A percentile compares a stretch with the other conserved stretches of the same genome.
Conservation (phyloP, 176 grass and related monocot genomes). For the Bolboschoenus planiculmis region DNA sequence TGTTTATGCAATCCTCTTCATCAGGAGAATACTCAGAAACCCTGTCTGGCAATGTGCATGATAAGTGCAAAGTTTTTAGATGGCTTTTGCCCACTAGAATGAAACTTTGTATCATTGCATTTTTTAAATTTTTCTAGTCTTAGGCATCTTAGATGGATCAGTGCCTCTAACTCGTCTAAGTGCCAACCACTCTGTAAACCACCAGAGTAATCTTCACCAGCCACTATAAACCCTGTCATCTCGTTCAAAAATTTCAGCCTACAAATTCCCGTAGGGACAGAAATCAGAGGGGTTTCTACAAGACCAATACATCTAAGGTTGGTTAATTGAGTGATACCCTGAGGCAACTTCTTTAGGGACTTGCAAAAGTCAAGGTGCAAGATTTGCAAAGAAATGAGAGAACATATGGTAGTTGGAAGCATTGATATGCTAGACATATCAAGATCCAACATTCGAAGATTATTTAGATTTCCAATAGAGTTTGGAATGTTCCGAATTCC, state of each 20-base stretch:
- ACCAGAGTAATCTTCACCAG: not conserved
- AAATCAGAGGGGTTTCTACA: not conserved
- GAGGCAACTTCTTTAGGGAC: not conserved
- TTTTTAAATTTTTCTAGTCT: conserved; percentile 7
- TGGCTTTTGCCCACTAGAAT: not conserved
- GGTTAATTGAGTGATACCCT: conserved; percentile 6
- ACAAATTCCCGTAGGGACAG: conserved; percentile 25
- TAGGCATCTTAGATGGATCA: conserved; percentile 13
- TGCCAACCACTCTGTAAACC: conserved; percentile 13
- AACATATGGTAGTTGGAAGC: conserved; percentile 15
- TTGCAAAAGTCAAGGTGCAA: not conserved
- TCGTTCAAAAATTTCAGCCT: conserved; percentile 13
- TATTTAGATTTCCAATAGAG: conserved; percentile 16
- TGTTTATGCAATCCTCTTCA: not conserved
- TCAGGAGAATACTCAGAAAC: not conserved
- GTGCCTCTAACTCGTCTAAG: conserved; percentile 17
- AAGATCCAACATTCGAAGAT: conserved; percentile 21
- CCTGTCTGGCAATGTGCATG: not conserved
- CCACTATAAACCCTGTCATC: conserved; percentile 24
- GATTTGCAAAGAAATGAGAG: not conserved
- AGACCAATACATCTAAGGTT: conserved; percentile 17
- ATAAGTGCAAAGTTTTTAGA: not conserved
- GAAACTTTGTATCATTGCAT: not conserved
- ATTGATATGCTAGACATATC: conserved; percentile 7
- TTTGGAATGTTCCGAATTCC: conserved; percentile 10